phyloP scores from a whole-genome alignment of 441 rosid species.

The Breynia disticha region DNA sequence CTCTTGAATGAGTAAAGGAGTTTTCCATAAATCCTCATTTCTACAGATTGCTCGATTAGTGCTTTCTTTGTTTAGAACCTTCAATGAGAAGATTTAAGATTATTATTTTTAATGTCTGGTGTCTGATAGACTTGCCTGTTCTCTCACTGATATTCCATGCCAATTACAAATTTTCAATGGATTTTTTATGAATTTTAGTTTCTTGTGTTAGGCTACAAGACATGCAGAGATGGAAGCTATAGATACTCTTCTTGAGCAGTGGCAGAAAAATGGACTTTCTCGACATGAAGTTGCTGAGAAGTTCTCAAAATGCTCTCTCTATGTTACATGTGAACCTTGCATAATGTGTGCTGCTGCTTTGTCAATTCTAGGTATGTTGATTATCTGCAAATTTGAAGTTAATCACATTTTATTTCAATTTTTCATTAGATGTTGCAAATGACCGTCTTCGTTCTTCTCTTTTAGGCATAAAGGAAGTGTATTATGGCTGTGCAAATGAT shows the following conservation, averaged over 20 bases:
- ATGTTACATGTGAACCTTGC: slow-evolving; percentile 93
- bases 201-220: slow-evolving; percentile 55
- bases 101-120: too few species aligned
- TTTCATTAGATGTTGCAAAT: not conserved
- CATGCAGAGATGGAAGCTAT: slow-evolving; percentile 98
- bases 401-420: not conserved
- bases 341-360: slow-evolving; percentile 91
- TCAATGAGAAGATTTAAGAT: too few species aligned
- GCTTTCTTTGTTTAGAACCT: too few species aligned
- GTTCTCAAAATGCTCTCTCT: slow-evolving; percentile 56
- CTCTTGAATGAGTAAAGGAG: not conserved
- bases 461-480: slow-evolving; percentile 61
- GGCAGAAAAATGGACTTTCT: slow-evolving; percentile 51
- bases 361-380: slow-evolving; percentile 50
- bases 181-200: not conserved
- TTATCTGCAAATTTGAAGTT: not conserved
- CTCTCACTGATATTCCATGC: too few species aligned
- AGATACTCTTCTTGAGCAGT: slow-evolving; percentile 50
- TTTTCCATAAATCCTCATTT: too few species aligned
- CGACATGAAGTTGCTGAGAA: slow-evolving; percentile 45
- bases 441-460: not conserved
- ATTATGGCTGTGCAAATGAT: slow-evolving; percentile 72
- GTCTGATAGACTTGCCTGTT: too few species aligned
- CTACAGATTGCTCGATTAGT: too few species aligned
- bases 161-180: too few species aligned